A percentile compares a stretch with the other conserved stretches of the same genome.
Conservation (phyloP, 2,329 filamentous ascomycete species). For the Botrytis sinoallii region DNA sequence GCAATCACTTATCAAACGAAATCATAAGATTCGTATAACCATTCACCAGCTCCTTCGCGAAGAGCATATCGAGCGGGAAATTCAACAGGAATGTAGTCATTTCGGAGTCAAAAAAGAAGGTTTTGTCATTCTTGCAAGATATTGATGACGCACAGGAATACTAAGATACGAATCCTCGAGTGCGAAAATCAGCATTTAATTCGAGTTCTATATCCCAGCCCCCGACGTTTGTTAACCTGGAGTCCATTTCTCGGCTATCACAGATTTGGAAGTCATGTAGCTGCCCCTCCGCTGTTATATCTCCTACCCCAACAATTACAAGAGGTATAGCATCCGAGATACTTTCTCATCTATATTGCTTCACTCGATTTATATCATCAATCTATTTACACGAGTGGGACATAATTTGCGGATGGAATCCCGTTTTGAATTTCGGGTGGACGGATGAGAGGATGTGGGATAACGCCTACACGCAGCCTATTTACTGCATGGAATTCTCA, state of each 20-base stretch:
- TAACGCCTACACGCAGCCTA: not conserved
- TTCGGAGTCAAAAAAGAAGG: not conserved
- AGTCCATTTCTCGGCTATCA: not conserved
- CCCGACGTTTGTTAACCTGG: not conserved
- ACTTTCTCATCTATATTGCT: not conserved
- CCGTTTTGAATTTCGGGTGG: not conserved
- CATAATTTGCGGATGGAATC: not conserved
- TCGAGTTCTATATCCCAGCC: not conserved
- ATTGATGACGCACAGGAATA: accelerated
- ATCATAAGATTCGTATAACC: not conserved
- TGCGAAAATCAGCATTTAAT: not conserved
- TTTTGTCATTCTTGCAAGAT: not conserved
- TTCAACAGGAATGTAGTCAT: not conserved
- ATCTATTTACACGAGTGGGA: not conserved
- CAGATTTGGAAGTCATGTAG: not conserved
- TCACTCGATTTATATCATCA: not conserved
- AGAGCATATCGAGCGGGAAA: not conserved
- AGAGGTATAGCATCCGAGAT: not conserved
- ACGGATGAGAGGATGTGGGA: not conserved
- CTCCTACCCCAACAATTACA: not conserved
- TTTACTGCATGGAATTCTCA: not conserved
- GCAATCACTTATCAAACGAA: too few relatives aligned
- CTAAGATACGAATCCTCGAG: accelerated
- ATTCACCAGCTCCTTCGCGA: not conserved
- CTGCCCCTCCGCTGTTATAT: too few relatives aligned